These are phyloP conservation scores for Piloderma croceum DNA, from an alignment of 768 basidiomycete genomes.

Conservation along the genomic window DNA sequence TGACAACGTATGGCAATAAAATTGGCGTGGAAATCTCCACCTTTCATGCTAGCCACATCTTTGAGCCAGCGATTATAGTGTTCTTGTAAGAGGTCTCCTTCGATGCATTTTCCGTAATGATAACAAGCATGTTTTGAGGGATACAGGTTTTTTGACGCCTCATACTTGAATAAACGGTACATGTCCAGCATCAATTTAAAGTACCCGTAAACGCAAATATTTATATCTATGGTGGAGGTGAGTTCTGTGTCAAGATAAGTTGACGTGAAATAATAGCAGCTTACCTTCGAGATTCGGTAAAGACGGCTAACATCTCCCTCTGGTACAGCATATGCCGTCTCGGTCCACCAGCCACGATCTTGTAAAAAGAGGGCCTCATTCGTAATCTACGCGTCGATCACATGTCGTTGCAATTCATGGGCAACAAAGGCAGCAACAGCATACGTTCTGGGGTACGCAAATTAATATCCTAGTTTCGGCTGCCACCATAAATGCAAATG, in stretches of 20 bases:
- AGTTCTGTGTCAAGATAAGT: not conserved
- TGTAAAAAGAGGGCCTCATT: slow-evolving; percentile 17
- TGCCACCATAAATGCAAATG: no score
- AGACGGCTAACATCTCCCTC: slow-evolving; percentile 28
- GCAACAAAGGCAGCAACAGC: no score
- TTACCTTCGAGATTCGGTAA: slow-evolving; percentile 25
- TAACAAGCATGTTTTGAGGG: slow-evolving; percentile 18
- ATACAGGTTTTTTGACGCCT: slow-evolving; percentile 15
- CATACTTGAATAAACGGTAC: slow-evolving; percentile 17
- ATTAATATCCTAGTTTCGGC: no score
- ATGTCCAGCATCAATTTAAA: slow-evolving; percentile 19
- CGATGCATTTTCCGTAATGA: slow-evolving; percentile 17
- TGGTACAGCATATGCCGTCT: slow-evolving; percentile 18
- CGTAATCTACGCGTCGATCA: no score
- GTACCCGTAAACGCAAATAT: slow-evolving; percentile 24
- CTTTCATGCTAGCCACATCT: slow-evolving; percentile 14
- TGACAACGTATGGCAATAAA: slow-evolving; percentile 17
- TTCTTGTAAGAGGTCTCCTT: slow-evolving; percentile 19
- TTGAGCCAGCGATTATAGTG: slow-evolving; percentile 21
- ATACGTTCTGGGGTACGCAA: no score
- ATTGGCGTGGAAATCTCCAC: slow-evolving; percentile 12
- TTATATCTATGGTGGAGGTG: slow-evolving; percentile 12
- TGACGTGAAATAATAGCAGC: not conserved
- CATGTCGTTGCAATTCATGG: no score
- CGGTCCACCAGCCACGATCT: slow-evolving; percentile 17